A percentile compares a stretch with the other conserved stretches of the same genome.
These are phyloP conservation scores for Lichenothelia convexa DNA, from an alignment of 495 filamentous ascomycete species.

Conservation along the genomic window DNA sequence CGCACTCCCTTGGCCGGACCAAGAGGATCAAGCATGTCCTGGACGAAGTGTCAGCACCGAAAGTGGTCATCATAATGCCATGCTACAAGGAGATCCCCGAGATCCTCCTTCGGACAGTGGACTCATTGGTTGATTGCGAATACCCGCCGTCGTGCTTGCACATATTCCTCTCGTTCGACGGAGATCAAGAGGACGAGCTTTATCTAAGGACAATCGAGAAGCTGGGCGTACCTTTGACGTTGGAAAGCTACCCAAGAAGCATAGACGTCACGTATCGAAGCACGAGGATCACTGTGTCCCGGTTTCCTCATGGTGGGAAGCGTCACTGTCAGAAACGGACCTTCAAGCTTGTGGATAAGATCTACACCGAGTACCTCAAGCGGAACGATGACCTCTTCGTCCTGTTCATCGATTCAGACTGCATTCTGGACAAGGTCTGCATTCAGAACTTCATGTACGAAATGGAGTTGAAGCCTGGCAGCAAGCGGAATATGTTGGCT, in stretches of 20 bases:
- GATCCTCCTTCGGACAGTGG: conserved; percentile 69
- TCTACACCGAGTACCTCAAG: conserved; percentile 78
- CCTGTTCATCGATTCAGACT: conserved; percentile 96
- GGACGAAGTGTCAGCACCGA: conserved; percentile 73
- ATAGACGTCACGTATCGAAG: conserved; percentile 77
- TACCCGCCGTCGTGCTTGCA: conserved; percentile 89
- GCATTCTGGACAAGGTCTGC: conserved; percentile 81
- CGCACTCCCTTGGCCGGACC: conserved; percentile 61
- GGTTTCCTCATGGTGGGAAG: conserved; percentile 89
- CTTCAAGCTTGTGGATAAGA: conserved; percentile 85
- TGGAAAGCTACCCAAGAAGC: conserved; percentile 68
- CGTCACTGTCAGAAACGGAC: conserved; percentile 85
- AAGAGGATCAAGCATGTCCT: conserved; percentile 69
- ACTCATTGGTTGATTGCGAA: conserved; percentile 87
- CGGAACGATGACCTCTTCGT: conserved; percentile 87
- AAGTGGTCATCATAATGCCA: conserved; percentile 94
- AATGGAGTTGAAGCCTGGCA: conserved; percentile 94
- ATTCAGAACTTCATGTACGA: conserved; percentile 98
- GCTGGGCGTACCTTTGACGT: conserved; percentile 63
- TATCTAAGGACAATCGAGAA: conserved; percentile 79
- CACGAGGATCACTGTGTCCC: conserved; percentile 74
- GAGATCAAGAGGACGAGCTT: conserved; percentile 69
- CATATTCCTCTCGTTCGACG: conserved; percentile 93
- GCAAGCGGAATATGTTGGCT: conserved; percentile 82
- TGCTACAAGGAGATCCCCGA: conserved; percentile 88